Evolutionary conservation across 176 grass and related monocot genomes (phyloP).

Genomic region (Avena atlantica): DNA sequence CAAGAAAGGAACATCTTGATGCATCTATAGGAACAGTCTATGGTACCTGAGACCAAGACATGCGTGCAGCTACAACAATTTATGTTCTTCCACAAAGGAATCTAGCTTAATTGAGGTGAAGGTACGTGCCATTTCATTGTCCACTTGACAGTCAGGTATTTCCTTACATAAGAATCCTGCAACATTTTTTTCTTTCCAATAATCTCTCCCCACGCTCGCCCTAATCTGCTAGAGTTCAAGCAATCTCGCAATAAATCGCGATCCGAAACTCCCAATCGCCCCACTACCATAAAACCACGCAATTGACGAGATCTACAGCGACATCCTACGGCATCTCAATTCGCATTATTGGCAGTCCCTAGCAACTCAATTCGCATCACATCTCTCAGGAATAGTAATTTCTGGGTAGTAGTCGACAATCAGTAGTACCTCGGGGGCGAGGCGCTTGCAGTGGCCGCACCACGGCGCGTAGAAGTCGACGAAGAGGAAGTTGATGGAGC

Average conservation of each 20-base stretch:
- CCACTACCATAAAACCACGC: background rate
- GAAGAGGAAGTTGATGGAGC: slow-evolving; percentile 81
- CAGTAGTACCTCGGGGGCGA: slow-evolving; percentile 72
- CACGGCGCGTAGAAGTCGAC: slow-evolving; percentile 96
- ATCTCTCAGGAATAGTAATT: slow-evolving; percentile 18
- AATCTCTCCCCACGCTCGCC: background rate
- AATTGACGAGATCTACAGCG: slow-evolving; percentile 37
- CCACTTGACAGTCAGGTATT: background rate
- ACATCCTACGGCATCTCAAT: slow-evolving; percentile 11
- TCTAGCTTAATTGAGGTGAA: background rate
- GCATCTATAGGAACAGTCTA: background rate
- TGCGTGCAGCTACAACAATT: background rate
- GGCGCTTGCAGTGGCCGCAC: slow-evolving; percentile 97
- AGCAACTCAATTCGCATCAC: slow-evolving; percentile 38
- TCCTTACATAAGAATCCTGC: slow-evolving; percentile 18
- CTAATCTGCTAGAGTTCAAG: slow-evolving; percentile 36
- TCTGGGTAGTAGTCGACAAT: background rate
- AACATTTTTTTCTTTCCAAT: background rate
- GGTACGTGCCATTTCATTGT: background rate
- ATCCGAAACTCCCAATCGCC: background rate
- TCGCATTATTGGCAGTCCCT: background rate
- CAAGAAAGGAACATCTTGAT: slow-evolving; percentile 34
- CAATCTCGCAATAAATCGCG: slow-evolving; percentile 23
- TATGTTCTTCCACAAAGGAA: slow-evolving; percentile 23
- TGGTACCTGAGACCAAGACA: background rate